Evolutionary conservation across 2,329 filamentous ascomycete species (phyloP).

Genomic region (Penicillium brevicompactum): DNA sequence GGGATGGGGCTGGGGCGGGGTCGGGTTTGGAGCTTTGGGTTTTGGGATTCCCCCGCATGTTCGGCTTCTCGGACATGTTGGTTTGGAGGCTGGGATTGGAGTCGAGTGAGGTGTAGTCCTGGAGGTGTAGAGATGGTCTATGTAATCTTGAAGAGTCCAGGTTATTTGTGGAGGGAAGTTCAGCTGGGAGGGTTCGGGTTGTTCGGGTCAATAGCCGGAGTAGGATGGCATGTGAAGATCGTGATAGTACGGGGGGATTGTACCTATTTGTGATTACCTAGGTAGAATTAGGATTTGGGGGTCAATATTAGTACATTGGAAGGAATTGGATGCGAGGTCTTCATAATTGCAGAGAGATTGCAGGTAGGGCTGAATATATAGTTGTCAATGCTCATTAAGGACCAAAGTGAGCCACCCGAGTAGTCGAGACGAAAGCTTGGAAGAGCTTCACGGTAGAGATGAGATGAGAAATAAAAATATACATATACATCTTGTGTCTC

Average conservation of each 20-base stretch:
- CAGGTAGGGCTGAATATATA: too few relatives aligned
- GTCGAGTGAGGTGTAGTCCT: not conserved
- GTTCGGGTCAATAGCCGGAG: not conserved
- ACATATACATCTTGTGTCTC: not conserved
- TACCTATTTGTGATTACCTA: not conserved
- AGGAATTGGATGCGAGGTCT: too few relatives aligned
- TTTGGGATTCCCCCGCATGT: conserved; percentile 8
- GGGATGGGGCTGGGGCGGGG: not conserved
- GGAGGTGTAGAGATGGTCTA: not conserved
- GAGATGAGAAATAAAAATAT: too few relatives aligned
- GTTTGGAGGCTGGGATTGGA: not conserved
- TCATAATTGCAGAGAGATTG: too few relatives aligned
- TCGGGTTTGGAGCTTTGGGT: not conserved
- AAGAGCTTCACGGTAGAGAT: too few relatives aligned
- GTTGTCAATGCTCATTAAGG: too few relatives aligned
- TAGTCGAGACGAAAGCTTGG: too few relatives aligned
- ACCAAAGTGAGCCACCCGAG: too few relatives aligned
- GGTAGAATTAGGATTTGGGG: too few relatives aligned
- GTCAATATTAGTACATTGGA: not conserved
- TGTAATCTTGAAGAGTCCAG: not conserved
- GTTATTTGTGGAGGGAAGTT: not conserved
- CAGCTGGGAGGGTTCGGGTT: not conserved
- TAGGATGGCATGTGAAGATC: not conserved
- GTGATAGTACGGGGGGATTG: not conserved
- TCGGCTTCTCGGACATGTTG: conserved; percentile 4